These are phyloP conservation scores for Fusarium avenaceum DNA, from an alignment of 2,329 filamentous ascomycete genomes.

Conservation along the genomic window DNA sequence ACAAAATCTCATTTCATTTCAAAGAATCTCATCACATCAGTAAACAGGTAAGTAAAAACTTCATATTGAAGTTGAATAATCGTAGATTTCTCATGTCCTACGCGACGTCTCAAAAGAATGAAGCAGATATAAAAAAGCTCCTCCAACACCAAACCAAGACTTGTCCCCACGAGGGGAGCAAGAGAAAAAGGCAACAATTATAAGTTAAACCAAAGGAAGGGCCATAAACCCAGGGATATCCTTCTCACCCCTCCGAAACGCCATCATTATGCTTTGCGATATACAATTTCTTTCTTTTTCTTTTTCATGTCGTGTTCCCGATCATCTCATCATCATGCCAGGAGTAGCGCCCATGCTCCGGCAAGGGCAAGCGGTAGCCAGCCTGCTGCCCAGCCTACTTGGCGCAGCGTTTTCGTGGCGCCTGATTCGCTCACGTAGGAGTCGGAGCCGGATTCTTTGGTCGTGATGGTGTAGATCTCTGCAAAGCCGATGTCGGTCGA, in stretches of 20 bases:
- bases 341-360: conserved; percentile 57
- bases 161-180: neutral
- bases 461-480: conserved; percentile 78
- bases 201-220: neutral
- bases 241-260: conserved; percentile 36
- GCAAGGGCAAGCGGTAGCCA: conserved; percentile 59
- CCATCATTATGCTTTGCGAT: conserved; percentile 44
- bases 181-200: conserved; percentile 10
- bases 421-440: conserved; percentile 51
- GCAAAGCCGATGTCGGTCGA: conserved; percentile 82
- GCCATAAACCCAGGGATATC: conserved; percentile 36
- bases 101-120: conserved; percentile 18
- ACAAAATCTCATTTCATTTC: neutral
- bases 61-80: neutral
- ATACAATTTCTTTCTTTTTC: conserved; percentile 39
- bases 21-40: neutral
- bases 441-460: conserved; percentile 57
- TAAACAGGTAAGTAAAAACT: neutral
- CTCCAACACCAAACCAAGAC: conserved; percentile 44
- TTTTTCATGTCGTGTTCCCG: conserved; percentile 6
- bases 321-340: conserved; percentile 32
- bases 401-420: conserved; percentile 40
- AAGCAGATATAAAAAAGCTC: conserved; percentile 23
- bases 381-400: conserved; percentile 53
- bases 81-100: conserved; percentile 10